A percentile compares a stretch with the other conserved stretches of the same genome.
phyloP scores from a whole-genome alignment of 164 flowering plant genomes.

The Umbilicus rupestris region DNA sequence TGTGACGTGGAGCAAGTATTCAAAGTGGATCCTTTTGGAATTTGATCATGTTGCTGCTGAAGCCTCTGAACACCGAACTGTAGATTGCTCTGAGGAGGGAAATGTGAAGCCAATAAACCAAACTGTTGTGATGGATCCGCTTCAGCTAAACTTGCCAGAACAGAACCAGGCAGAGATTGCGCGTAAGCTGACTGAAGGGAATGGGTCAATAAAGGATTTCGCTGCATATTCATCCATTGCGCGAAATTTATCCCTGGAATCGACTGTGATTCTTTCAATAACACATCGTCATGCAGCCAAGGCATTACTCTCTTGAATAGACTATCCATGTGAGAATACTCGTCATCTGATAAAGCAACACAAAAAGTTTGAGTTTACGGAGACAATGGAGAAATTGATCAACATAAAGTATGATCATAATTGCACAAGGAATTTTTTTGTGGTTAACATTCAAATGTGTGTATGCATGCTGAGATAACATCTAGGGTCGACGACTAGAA shows the following conservation, averaged over 20 bases:
- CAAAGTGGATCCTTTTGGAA: slow-evolving; percentile 36
- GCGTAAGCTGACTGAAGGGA: slow-evolving; percentile 58
- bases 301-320: slow-evolving; percentile 81
- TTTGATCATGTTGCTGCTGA: slow-evolving; percentile 55
- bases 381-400: neutral
- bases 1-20: slow-evolving; percentile 38
- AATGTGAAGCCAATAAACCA: slow-evolving; percentile 47
- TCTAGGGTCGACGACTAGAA: too few species aligned
- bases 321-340: slow-evolving; percentile 56
- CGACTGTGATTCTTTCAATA: slow-evolving; percentile 62
- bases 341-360: slow-evolving; percentile 51
- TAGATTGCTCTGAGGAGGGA: slow-evolving; percentile 47
- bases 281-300: slow-evolving; percentile 72
- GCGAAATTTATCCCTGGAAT: slow-evolving; percentile 70
- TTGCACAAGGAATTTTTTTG: neutral
- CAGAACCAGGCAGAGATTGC: slow-evolving; percentile 38
- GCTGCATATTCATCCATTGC: slow-evolving; percentile 98
- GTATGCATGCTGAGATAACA: too few species aligned
- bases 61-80: slow-evolving; percentile 52
- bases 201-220: slow-evolving; percentile 43
- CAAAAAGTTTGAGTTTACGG: neutral
- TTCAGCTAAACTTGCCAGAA: slow-evolving; percentile 41
- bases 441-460: too few species aligned
- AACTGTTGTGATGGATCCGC: slow-evolving; percentile 68
- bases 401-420: neutral